Conservation (phyloP, 805 yeast species). For the Candida alai region DNA sequence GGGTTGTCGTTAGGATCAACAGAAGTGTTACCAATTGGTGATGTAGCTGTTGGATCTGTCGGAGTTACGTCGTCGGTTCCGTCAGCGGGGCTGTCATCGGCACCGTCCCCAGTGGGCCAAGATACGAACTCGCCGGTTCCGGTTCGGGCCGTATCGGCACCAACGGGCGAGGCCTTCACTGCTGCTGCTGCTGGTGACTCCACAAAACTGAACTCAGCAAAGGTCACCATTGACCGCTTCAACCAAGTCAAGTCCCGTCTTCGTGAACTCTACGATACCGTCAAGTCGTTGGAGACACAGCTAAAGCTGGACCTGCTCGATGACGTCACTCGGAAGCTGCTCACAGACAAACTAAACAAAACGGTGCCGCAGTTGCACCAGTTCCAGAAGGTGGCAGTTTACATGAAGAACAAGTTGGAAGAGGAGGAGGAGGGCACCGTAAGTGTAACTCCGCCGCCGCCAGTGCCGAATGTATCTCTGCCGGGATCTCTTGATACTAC, state of each 20-base stretch:
- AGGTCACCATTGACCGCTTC: conserved; percentile 36
- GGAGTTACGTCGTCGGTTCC: background rate
- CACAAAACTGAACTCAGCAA: conserved; percentile 13
- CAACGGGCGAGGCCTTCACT: background rate
- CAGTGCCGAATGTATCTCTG: no score
- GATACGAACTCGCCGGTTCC: conserved; percentile 18
- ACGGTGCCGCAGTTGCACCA: conserved; percentile 44
- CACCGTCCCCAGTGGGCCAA: conserved; percentile 19
- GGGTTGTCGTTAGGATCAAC: background rate
- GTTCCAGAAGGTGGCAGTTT: conserved; percentile 47
- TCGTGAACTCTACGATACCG: conserved; percentile 43
- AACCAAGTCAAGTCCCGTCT: conserved; percentile 43
- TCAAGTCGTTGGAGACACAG: conserved; percentile 39
- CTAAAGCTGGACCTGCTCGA: conserved; percentile 38
- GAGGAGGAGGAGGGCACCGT: conserved; percentile 24
- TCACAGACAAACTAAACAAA: conserved; percentile 8
- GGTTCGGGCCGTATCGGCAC: conserved; percentile 5
- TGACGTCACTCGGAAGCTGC: conserved; percentile 29
- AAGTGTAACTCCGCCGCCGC: conserved; percentile 10
- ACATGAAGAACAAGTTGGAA: conserved; percentile 39
- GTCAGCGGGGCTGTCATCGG: conserved; percentile 12
- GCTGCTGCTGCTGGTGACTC: conserved; percentile 3
- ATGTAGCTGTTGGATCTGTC: background rate
- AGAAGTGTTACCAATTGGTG: no score
- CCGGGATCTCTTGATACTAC: no score